Base-by-base conservation (phyloP, 2,329 filamentous ascomycete genomes). In the Akanthomyces muscarius region DNA sequence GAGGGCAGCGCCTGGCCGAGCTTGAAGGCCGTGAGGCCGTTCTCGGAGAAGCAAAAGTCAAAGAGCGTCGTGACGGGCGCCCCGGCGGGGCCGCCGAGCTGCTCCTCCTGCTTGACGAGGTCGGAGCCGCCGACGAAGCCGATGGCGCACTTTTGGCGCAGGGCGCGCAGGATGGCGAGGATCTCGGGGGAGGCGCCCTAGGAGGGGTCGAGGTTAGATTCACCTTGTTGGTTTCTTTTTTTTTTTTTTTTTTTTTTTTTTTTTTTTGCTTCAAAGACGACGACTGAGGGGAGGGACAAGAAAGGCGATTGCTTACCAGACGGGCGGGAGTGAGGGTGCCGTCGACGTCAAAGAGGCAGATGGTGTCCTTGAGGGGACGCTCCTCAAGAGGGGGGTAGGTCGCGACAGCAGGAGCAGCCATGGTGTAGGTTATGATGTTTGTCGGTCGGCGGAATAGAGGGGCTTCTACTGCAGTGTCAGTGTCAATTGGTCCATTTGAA, bases 21-120 rank as follows among this genome's bases (percentile, higher is more conserved):
- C 73, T 92, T 92, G 83, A 85, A 96, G 50, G 94, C 95, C 1
- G 90, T 96, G 69, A 99, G 86, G 13, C 95, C 95, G 79, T 99
- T 99, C 81, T 99, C 95, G 64, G 92, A 83, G 81, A 99, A 99
- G 85, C 90, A 95, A 81, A 91, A 99, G 82, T 99, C 95, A 82
- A 99, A 99, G 71, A 98, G 87, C 66, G 86, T 82, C 59, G 88
- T 92, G 65, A 98, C 94, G 69, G 89, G 83, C 33, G 78, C 76
- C 63, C 83, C 79, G 30, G 84, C 75, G 4, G 86, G 74, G 61
- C 71, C 83, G 74, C 92, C 92, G 66, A 98, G 86, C 80, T 98
- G 94, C 78, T 98, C 95, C 78, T 98, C 92, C 79, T 98, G 95
- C 82, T 99, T 98, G 75, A 77, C 80, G 66, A 97, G 86, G 82